These are phyloP conservation scores for Podospora conica DNA, from an alignment of 495 filamentous ascomycete species.

Conservation along the genomic window DNA sequence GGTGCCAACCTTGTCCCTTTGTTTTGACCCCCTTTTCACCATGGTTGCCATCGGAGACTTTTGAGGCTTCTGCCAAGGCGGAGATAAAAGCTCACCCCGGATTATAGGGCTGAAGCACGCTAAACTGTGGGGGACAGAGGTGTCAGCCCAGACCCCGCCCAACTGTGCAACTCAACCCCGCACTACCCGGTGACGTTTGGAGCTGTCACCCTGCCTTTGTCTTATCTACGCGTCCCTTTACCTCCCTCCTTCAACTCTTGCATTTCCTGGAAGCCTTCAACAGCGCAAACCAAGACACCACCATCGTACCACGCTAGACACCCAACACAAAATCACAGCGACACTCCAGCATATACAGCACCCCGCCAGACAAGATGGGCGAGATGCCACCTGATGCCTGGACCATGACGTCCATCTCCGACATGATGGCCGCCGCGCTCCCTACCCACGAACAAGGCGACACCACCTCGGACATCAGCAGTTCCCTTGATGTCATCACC, in stretches of 20 bases:
- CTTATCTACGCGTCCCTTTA: background rate
- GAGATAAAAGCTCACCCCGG: background rate
- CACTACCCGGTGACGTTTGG: background rate
- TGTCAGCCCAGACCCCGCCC: background rate
- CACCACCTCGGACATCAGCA: slow-evolving; percentile 58
- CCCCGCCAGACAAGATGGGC: background rate
- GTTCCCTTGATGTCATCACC: slow-evolving; percentile 76
- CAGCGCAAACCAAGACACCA: background rate
- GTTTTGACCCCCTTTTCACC: background rate
- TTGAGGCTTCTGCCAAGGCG: background rate
- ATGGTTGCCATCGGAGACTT: background rate
- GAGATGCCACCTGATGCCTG: slow-evolving; percentile 20
- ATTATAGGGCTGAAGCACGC: background rate
- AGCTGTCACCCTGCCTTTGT: background rate
- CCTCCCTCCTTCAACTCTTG: background rate
- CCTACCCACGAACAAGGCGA: slow-evolving; percentile 45
- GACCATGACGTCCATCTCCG: slow-evolving; percentile 39
- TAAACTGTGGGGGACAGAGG: background rate
- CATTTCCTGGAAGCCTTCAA: background rate
- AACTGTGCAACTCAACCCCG: background rate
- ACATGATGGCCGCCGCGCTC: slow-evolving; percentile 53
- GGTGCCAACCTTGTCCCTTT: background rate
- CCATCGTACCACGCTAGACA: background rate
- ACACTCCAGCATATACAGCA: background rate
- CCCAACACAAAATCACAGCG: background rate